phyloP scores from a whole-genome alignment of 2,329 filamentous ascomycete species.

The Microdochium bolleyi region DNA sequence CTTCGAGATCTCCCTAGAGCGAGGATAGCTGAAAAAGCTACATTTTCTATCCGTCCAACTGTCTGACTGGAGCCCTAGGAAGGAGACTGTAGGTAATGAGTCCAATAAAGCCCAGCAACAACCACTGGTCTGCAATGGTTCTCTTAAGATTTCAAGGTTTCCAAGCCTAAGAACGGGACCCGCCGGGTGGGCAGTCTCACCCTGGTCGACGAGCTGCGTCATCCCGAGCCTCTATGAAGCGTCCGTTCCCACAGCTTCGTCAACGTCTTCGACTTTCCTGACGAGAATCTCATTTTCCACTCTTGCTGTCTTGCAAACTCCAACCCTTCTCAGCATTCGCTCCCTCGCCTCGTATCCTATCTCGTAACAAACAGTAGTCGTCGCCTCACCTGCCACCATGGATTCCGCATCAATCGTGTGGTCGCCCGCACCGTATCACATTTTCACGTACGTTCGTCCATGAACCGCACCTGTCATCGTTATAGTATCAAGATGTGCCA shows the following conservation, averaged over 20 bases:
- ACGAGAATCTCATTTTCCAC: not conserved
- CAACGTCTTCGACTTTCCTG: not conserved
- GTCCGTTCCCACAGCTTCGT: not conserved
- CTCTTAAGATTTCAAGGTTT: too few relatives aligned
- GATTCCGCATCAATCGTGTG: slow-evolving; percentile 41
- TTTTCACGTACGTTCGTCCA: slow-evolving; percentile 53
- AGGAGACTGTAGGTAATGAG: too few relatives aligned
- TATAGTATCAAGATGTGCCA: not conserved
- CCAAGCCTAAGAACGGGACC: too few relatives aligned
- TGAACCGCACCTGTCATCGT: slow-evolving; percentile 1
- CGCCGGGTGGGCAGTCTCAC: not conserved
- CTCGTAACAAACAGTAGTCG: not conserved
- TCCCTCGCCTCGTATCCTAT: not conserved
- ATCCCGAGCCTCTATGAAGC: not conserved
- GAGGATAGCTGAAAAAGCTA: too few relatives aligned
- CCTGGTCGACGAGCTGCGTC: not conserved
- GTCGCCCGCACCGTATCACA: slow-evolving; percentile 65
- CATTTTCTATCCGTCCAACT: too few relatives aligned
- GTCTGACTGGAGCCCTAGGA: too few relatives aligned
- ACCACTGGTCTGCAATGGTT: too few relatives aligned
- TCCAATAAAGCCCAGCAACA: too few relatives aligned
- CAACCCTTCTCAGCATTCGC: not conserved
- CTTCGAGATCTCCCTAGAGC: too few relatives aligned
- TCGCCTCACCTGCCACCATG: slow-evolving; percentile 26
- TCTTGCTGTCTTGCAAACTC: not conserved